Evolutionary conservation across 2,329 filamentous ascomycete species (phyloP).

Genomic region (Aspergillus puulaauensis): DNA sequence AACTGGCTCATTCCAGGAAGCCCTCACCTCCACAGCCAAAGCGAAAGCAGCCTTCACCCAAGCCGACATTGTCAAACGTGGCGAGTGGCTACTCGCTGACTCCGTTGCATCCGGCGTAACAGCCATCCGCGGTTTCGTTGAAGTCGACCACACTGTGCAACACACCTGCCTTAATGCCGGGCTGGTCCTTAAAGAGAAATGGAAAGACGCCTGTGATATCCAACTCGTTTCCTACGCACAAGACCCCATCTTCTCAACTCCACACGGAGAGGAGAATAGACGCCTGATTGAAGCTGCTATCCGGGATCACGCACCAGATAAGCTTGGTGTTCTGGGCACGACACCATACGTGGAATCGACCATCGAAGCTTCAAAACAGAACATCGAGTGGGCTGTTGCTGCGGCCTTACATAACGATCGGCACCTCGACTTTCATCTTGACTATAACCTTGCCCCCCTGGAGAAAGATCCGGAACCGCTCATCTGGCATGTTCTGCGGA

Average conservation of each 20-base stretch:
- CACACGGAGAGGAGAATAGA: conserved; percentile 53
- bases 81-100: conserved; percentile 64
- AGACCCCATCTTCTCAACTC: conserved; percentile 63
- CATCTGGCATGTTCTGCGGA: conserved; percentile 55
- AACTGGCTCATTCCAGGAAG: conserved; percentile 64
- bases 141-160: conserved; percentile 64
- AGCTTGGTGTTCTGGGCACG: conserved; percentile 62
- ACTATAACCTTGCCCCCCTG: conserved; percentile 61
- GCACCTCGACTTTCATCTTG: conserved; percentile 70
- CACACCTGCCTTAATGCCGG: conserved; percentile 60
- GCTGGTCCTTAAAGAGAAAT: conserved; percentile 56
- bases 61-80: conserved; percentile 63
- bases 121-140: conserved; percentile 68
- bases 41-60: conserved; percentile 65
- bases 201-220: conserved; percentile 54
- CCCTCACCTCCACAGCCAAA: conserved; percentile 56
- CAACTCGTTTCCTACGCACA: conserved; percentile 73
- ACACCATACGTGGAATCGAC: conserved; percentile 69
- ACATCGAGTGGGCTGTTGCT: conserved; percentile 64
- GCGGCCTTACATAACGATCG: conserved; percentile 52
- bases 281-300: conserved; percentile 51
- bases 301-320: conserved; percentile 17
- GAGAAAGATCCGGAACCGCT: conserved; percentile 51
- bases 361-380: conserved; percentile 49
- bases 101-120: conserved; percentile 66